Base-by-base conservation (phyloP, 306 rosid genomes). In the Hylodesmum podocarpum region DNA sequence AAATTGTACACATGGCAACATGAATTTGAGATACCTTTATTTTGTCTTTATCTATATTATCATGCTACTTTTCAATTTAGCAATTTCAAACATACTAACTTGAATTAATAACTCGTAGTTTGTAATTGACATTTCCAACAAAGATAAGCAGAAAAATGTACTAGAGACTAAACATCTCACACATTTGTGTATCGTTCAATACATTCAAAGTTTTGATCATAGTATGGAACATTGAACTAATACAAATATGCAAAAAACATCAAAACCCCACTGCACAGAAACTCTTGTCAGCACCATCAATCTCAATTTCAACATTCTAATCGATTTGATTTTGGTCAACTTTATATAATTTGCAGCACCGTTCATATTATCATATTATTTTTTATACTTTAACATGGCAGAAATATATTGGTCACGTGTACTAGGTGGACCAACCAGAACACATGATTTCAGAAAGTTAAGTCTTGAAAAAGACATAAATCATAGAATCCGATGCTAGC, bases 401-500 rank as follows among this genome's bases (percentile, higher is more conserved):
- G 13, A 29, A 15, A n/a, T 59, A n/a, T 59, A 59, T 29, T 31
- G 41, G 43, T 69, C 15, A 39, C 16, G 39, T 70, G 76, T 67
- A 69, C 21, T 10, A 83, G 27, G 14, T 70, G 72, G 72, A 69
- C 87, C 82, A 84, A 76, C 50, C 47, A 57, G 50, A 54, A 18
- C 27, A 41, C 75, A 46, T 34, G 46, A 54, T 15, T 72, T 80
- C 6, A 11, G 14, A 83, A 22, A 8, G 25, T 49, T 59, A 47
- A 71, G 62, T 19, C 4, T 3, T 79, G 72, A 75, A 72, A 62
- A 58, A 8, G 72, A 81, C 77, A 46, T 10, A 11, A 2, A 33
- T 12, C 71, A 76, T 63, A 80, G 80, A 59, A 84, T 84, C 85
- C 76, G 40, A 63, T 54, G 74, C 39, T 34, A 68, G 21, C 44